Evolutionary conservation across 768 basidiomycete genomes (phyloP).

Genomic region (Basidioascus undulatus): DNA sequence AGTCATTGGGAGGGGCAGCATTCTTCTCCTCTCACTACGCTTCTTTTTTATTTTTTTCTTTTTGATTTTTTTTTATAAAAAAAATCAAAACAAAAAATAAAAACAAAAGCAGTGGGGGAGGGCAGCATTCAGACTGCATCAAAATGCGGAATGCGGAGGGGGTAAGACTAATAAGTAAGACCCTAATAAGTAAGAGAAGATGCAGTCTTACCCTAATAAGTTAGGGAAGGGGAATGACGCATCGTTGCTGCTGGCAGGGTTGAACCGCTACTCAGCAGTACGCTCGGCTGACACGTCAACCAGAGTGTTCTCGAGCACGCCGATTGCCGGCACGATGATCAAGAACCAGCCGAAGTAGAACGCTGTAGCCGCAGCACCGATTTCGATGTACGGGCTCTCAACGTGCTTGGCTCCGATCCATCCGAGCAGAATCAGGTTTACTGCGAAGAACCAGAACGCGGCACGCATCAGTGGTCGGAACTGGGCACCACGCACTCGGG

Average conservation of each 20-base stretch:
- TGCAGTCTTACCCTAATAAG: no score
- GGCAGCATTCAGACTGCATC: no score
- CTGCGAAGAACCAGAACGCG: constrained; percentile 12
- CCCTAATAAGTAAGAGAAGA: no score
- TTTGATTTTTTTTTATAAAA: not conserved
- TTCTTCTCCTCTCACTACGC: no score
- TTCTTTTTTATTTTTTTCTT: not conserved
- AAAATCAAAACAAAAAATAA: not conserved
- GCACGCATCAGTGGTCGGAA: constrained; percentile 14
- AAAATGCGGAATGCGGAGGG: no score
- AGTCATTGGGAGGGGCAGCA: no score
- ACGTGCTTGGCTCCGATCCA: constrained; percentile 12
- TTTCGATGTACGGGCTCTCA: constrained; percentile 10
- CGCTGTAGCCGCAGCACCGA: constrained; percentile 11
- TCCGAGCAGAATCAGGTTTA: constrained; percentile 10
- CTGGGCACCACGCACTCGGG: constrained; percentile 13
- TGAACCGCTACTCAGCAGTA: no score
- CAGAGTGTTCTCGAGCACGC: constrained; percentile 8
- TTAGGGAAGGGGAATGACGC: no score
- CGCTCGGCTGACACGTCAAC: constrained; percentile 7
- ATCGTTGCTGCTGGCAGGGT: no score
- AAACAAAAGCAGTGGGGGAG: no score
- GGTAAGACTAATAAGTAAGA: no score
- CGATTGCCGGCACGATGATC: constrained; percentile 8
- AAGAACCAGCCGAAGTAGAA: constrained; percentile 12